Evolutionary conservation across 2,329 filamentous ascomycete genomes (phyloP), one percentile per base, ranked within the genome.

Genomic region (Cytospora piceae): DNA sequence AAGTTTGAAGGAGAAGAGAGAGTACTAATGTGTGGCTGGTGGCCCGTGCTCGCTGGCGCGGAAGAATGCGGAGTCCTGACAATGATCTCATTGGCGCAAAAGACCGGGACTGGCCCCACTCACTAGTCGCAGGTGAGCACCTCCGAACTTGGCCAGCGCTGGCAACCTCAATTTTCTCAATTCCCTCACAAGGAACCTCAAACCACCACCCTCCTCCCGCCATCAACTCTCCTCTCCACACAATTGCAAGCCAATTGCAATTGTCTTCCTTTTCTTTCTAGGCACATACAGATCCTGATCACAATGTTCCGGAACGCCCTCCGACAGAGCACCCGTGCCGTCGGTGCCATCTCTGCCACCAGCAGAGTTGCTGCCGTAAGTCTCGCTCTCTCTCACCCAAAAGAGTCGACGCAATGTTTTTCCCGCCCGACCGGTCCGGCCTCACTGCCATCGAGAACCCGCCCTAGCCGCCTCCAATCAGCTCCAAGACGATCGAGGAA

Each of bases 221-320:
- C 77, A 78, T 79, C 78, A 79, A 80, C 85, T 84, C 84, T 85
- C 83, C 83, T 81, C 85, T 86, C 84, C 78, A 79, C 75, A 76
- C 85, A 86, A 85, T 87, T 87, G 84, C 84, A 81, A 79, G 74
- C 74, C 71, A 77, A 69, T 78, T 83, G 86, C 86, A 87, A 87
- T 88, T 88, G 86, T 81, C 81, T 81, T 79, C 79, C 78, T 73
- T 80, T 56, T 81, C 76, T 77, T 76, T 80, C 77, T 77, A 77
- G 80, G 80, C 78, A 82, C 80, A 77, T 77, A 79, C 76, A 82
- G 74, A 81, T 76, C 80, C 80, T 84, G 81, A 76, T 74, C 74
- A 85, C 80, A 84, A 97, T 98, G 94, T 96, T 97, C 88, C 93
- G 94, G 85, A 96, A 92, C 90, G 94, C 94, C 86, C 88, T 98